Conservation (phyloP, 2,329 filamentous ascomycete species). For the Sporothrix schenckii region DNA sequence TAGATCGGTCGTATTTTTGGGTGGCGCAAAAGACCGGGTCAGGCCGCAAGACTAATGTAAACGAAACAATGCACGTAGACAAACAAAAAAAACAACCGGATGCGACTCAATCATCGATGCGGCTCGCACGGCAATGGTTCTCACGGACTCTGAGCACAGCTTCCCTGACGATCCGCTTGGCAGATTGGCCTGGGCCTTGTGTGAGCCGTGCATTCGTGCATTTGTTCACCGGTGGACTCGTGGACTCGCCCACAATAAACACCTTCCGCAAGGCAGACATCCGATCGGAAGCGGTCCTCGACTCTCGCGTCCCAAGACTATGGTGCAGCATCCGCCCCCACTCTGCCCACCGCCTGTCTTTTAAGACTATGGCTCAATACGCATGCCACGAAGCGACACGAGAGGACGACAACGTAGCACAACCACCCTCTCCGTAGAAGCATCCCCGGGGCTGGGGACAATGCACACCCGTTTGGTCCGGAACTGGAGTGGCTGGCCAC, state of each 20-base stretch:
- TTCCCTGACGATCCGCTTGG: not conserved
- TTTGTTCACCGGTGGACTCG: too few species aligned
- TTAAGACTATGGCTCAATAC: not conserved
- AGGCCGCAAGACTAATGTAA: conserved; percentile 2
- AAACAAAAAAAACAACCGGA: not conserved
- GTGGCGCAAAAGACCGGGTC: conserved; percentile 6
- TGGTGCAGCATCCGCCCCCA: conserved; percentile 6
- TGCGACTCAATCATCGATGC: not conserved
- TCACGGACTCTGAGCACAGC: not conserved
- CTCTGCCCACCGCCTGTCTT: not conserved
- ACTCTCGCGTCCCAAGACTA: not conserved
- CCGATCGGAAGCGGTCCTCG: conserved; percentile 15
- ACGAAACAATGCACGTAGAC: not conserved
- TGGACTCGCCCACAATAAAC: not conserved
- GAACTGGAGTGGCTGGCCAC: not conserved
- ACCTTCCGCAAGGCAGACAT: conserved; percentile 2
- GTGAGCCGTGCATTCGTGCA: not conserved
- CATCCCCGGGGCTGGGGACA: not conserved
- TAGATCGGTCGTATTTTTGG: conserved; percentile 1
- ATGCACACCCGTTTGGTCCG: not conserved
- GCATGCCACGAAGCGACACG: too few species aligned
- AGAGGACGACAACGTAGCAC: not conserved
- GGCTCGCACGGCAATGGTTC: not conserved
- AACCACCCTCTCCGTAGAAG: not conserved
- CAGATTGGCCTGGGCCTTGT: not conserved